Base-by-base conservation (phyloP, 2,329 filamentous ascomycete species). In the Cladosporium sp. region DNA sequence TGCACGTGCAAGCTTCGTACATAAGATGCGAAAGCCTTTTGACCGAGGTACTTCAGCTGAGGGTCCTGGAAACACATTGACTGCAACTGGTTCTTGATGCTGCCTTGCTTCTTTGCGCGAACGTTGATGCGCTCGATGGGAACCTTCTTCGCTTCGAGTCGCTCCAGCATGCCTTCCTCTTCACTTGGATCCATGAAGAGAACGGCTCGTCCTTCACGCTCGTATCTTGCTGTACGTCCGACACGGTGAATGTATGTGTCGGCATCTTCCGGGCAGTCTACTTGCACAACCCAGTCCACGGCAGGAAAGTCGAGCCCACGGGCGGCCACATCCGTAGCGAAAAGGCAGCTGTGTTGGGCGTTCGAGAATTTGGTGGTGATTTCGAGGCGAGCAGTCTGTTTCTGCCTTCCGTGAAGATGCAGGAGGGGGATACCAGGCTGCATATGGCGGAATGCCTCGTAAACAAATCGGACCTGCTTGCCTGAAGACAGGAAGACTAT, bases 231-330 rank as follows among this genome's bases (percentile, higher is more conserved):
- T 15, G 93, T 97, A 25, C 93, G 82, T 1, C 93, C 93, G 4
- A 96, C 92, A 52, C 93, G 83, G 70, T 98, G 93, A 59, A 98
- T 97, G 63, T 98, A 98, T 0, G 93, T 98, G 62, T 97, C 93
- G 3, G 88, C 86, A 67, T 98, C 92, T 68, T 98, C 93, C 0
- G 93, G 93, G 58, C 88, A 95, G 67, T 98, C 93, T n/a, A 88
- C 79, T 66, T 98, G 93, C n/a, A 98, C 89, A 4, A 98, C 93
- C 86, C 93, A 98, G 67, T 98, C 93, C 0, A 98, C 93, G 3
- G 90, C 85, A 0, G 93, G 93, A 64, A 98, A 97, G 67, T 98
- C 93, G 11, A 98, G 79, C 56, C 93, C 93, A 67, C 93, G 81
- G 0, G 93, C 93, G 3, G 94, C 90, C 5, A 98, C 89, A 64